Percentiles rank a stretch among this genome's conserved stretches.
Evolutionary conservation across 768 basidiomycete species (phyloP).

Genomic region (Lactifluus subvellereus): DNA sequence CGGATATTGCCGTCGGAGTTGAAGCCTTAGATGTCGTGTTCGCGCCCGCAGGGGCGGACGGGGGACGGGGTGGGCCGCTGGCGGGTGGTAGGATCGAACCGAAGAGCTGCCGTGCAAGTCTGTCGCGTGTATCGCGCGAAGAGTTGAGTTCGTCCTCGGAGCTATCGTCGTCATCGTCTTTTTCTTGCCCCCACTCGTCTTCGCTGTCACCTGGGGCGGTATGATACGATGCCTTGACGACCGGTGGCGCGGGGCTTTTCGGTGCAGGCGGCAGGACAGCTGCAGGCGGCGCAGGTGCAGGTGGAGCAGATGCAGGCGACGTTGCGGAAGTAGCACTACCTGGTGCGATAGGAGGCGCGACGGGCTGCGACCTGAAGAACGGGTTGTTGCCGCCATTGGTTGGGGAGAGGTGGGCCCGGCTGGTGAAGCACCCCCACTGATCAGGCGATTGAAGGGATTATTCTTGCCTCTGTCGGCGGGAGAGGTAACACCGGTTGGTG

Average conservation of each 20-base stretch:
- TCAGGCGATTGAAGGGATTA: conserved; percentile 76
- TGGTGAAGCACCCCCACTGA: conserved; percentile 41
- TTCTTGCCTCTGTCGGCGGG: conserved; percentile 50
- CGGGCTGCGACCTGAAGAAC: conserved; percentile 54
- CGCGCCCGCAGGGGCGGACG: conserved; percentile 42
- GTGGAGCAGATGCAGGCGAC: background rate
- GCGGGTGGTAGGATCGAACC: conserved; percentile 57
- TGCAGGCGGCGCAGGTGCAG: conserved; percentile 28
- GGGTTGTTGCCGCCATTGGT: conserved; percentile 62
- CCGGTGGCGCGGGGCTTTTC: conserved; percentile 50
- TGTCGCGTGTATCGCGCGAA: conserved; percentile 55
- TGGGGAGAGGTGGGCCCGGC: conserved; percentile 33
- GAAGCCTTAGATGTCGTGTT: conserved; percentile 22
- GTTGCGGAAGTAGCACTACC: conserved; percentile 26
- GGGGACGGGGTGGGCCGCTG: conserved; percentile 35
- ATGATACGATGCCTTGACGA: conserved; percentile 52
- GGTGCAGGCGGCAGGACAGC: conserved; percentile 31
- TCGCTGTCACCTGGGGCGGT: conserved; percentile 55
- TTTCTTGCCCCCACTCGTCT: conserved; percentile 83
- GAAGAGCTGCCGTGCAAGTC: conserved; percentile 77
- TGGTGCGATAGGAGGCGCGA: conserved; percentile 28
- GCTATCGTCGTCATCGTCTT: conserved; percentile 62
- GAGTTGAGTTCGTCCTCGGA: conserved; percentile 76
- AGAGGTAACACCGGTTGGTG: conserved; percentile 30
- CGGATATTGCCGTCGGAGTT: conserved; percentile 30